Percentiles rank a stretch among this genome's conserved stretches.
Evolutionary conservation across 306 rosid genomes (phyloP).

Genomic region (Begonia masoniana): DNA sequence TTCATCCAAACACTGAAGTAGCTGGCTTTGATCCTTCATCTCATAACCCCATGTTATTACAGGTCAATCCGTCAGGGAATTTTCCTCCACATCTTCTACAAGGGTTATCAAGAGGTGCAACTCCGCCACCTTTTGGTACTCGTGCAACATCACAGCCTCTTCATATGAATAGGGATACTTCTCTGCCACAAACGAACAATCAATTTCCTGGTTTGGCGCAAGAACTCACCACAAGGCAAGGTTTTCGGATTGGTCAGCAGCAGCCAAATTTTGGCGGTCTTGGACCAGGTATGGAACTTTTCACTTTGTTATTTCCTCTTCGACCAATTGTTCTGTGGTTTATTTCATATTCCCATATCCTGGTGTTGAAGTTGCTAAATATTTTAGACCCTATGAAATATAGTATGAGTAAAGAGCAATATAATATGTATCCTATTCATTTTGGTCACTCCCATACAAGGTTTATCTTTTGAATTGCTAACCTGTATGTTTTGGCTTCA

Average conservation of each 20-base stretch:
- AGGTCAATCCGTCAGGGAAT: constrained; percentile 54
- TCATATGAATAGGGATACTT: constrained; percentile 28
- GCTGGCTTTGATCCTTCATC: constrained; percentile 54
- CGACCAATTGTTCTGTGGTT: no score
- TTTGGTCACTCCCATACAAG: no score
- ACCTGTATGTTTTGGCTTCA: no score
- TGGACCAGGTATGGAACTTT: constrained; percentile 49
- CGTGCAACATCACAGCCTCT: constrained; percentile 21
- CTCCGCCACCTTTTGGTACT: constrained; percentile 30
- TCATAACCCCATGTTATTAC: constrained; percentile 67
- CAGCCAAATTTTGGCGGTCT: constrained; percentile 55
- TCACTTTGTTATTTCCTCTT: no score
- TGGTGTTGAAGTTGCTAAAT: no score
- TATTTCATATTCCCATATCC: no score
- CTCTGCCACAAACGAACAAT: constrained; percentile 26
- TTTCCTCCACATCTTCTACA: constrained; percentile 47
- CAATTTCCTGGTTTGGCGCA: constrained; percentile 48
- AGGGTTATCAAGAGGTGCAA: constrained; percentile 57
- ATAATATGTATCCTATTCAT: no score
- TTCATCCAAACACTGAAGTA: constrained; percentile 34
- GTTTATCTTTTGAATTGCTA: no score
- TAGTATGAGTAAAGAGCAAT: no score
- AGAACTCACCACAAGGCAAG: constrained; percentile 50
- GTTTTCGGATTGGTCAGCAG: constrained; percentile 46
- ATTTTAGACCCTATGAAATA: no score